Evolutionary conservation across 2,329 filamentous ascomycete species (phyloP), one percentile per base, ranked within the genome.

Genomic region (Esteya vermicola): DNA sequence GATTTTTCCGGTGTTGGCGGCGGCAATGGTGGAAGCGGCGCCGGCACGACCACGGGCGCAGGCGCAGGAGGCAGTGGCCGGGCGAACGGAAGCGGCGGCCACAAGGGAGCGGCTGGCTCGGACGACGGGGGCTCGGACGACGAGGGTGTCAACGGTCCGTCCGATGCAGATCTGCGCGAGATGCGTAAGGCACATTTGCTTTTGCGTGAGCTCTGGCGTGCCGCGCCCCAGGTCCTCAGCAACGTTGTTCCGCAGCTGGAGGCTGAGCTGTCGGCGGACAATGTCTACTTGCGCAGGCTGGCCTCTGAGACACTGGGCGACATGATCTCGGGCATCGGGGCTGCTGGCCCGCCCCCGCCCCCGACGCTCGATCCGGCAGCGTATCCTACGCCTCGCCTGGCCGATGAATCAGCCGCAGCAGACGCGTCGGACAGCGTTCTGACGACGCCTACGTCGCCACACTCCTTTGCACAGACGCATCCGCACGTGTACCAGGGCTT

Each of bases 231-330:
- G 23, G 84, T 96, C 22, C 70, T 98, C 16, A 81, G 85, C 48
- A 94, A 95, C 52, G 89, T 98, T 12, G 80, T 98, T 39, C 88
- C 88, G 4, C 88, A 95, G 57, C 68, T 98, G 30, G 89, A 96
- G 54, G 83, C 85, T 26, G 91, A 98, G 61, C 65, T 98, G 39
- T 82, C 81, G 4, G 86, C 88, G 0, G 91, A 98, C 54, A 93
- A 93, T 44, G 70, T 88, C 4, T 78, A 91, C 50, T 65, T 98
- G 41, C 82, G 91, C 39, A 72, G 85, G 43, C 70, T 98, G 42
- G 89, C 89, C 3, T 93, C 89, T 0, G 85, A 96, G 58, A 94
- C 91, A 0, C 75, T 98, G 30, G 91, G 93, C 39, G 89, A 96
- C 54, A 88, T 98, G 68, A 81, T 93, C 21, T 81, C 89, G 31